Evolutionary conservation across 2,329 filamentous ascomycete species (phyloP).

Genomic region (Trichophyton schoenleinii): DNA sequence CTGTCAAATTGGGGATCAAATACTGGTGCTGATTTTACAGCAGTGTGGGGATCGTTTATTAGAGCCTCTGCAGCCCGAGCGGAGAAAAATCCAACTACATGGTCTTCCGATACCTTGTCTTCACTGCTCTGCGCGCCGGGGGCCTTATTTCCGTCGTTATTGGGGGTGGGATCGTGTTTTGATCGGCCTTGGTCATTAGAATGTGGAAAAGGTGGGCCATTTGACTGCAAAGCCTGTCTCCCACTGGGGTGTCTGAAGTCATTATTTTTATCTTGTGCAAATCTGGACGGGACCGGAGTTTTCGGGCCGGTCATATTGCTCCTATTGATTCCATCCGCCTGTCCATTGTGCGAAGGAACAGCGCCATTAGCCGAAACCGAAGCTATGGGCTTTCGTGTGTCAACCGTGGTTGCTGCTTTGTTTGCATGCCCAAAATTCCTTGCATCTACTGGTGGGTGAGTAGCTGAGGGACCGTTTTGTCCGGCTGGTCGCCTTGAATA

Average conservation of each 20-base stretch:
- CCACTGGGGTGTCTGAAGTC: constrained; percentile 2
- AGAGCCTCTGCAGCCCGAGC: constrained; percentile 51
- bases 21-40: constrained; percentile 35
- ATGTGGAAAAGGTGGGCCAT: constrained; percentile 13
- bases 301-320: constrained; percentile 4
- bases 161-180: constrained; percentile 5
- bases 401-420: constrained; percentile 27
- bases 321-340: constrained; percentile 6
- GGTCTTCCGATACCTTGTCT: constrained; percentile 17
- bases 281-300: constrained; percentile 7
- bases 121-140: constrained; percentile 17
- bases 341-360: constrained; percentile 1
- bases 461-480: neutral
- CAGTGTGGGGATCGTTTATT: constrained; percentile 38
- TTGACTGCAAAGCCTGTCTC: constrained; percentile 5
- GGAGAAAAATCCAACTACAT: constrained; percentile 55
- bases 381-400: constrained; percentile 24
- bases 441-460: constrained; percentile 11
- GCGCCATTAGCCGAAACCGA: constrained; percentile 13
- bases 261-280: constrained; percentile 8
- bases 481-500: constrained; percentile 13
- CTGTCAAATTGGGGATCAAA: constrained; percentile 67
- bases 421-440: constrained; percentile 10
- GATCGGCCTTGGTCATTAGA: constrained; percentile 16
- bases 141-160: constrained; percentile 9